Conservation (phyloP, 2,329 filamentous ascomycete genomes). For the Talaromyces funiculosus region DNA sequence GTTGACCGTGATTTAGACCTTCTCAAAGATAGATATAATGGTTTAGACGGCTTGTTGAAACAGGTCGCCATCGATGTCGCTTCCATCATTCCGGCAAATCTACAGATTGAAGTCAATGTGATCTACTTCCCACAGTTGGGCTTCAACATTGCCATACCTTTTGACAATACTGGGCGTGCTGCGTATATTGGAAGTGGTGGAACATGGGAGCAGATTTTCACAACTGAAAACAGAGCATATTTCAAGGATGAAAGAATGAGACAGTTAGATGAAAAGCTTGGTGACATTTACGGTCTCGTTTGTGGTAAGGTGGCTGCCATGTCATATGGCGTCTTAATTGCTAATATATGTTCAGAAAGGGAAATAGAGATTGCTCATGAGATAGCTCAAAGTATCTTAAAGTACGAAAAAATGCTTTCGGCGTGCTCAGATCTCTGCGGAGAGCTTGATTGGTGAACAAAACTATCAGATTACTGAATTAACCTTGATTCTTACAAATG, state of each 20-base stretch:
- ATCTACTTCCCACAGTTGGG: conserved; percentile 89
- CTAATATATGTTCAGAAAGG: conserved; percentile 51
- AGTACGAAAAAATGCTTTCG: conserved; percentile 61
- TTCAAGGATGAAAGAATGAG: conserved; percentile 82
- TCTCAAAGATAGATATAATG: conserved; percentile 71
- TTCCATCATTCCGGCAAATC: conserved; percentile 54
- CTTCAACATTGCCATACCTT: conserved; percentile 71
- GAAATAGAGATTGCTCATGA: conserved; percentile 85
- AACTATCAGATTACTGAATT: no score
- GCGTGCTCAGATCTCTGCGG: conserved; percentile 73
- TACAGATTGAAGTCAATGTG: conserved; percentile 60
- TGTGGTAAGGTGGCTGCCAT: conserved; percentile 53
- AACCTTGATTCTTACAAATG: conserved; percentile 17
- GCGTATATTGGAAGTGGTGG: conserved; percentile 61
- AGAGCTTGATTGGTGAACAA: conserved; percentile 63
- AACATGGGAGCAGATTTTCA: conserved; percentile 73
- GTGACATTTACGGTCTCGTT: conserved; percentile 79
- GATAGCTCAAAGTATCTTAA: conserved; percentile 65
- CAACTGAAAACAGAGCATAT: conserved; percentile 64
- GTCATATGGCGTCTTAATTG: neutral
- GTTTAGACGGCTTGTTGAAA: conserved; percentile 67
- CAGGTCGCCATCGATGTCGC: conserved; percentile 62
- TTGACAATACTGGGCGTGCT: conserved; percentile 56
- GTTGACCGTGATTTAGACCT: conserved; percentile 70
- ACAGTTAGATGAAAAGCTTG: conserved; percentile 73